phyloP scores from a whole-genome alignment of 257 asterid species.

The Solanum chilense region DNA sequence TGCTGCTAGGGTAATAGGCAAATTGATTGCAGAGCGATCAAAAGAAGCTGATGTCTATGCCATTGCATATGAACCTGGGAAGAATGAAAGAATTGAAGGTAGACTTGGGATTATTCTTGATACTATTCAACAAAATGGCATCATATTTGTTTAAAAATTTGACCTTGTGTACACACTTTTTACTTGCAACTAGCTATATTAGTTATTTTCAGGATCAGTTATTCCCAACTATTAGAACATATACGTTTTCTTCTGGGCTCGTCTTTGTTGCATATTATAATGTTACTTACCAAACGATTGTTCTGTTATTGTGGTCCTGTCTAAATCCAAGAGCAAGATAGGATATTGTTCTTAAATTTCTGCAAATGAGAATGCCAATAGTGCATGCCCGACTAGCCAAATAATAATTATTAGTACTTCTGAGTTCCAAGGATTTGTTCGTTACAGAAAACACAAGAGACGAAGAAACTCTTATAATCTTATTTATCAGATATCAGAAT shows the following conservation, averaged over 20 bases:
- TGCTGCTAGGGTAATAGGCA: conserved; percentile 75
- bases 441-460: not conserved
- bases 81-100: conserved; percentile 73
- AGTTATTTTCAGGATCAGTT: not conserved
- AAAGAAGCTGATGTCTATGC: conserved; percentile 96
- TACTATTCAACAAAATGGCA: conserved; percentile 71
- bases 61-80: conserved; percentile 59
- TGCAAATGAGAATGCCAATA: not conserved
- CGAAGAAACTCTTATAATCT: not conserved
- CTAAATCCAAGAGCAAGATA: not conserved
- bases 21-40: conserved; percentile 79
- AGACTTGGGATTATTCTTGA: conserved; percentile 74
- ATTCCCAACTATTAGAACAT: not conserved
- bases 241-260: not conserved
- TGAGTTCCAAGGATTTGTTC: not conserved
- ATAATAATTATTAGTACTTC: not conserved
- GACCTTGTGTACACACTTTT: not conserved
- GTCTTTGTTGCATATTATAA: not conserved
- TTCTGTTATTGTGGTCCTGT: not conserved
- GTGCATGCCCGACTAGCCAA: not conserved
- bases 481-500: conserved; percentile 6
- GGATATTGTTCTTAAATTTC: not conserved
- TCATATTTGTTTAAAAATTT: conserved; percentile 41
- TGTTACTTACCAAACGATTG: not conserved
- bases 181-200: not conserved